Evolutionary conservation across 2,329 filamentous ascomycete species (phyloP).

Genomic region (Lomentospora prolificans): DNA sequence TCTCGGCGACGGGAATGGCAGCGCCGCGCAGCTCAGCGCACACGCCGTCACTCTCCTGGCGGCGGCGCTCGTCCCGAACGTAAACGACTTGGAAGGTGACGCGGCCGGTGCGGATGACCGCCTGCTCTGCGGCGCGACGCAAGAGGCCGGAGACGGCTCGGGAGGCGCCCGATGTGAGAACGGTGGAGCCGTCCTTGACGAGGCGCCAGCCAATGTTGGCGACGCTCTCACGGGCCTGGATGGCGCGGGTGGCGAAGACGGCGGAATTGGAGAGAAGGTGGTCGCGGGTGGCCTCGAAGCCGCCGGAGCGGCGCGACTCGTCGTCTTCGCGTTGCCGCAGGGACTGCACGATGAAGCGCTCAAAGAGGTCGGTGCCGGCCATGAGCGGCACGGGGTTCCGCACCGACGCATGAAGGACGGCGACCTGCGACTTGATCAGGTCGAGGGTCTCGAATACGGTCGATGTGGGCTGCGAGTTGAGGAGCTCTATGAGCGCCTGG

Average conservation of each 20-base stretch:
- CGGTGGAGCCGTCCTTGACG: constrained; percentile 65
- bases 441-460: constrained; percentile 94
- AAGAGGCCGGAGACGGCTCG: constrained; percentile 74
- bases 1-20: constrained; percentile 67
- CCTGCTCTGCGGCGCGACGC: constrained; percentile 46
- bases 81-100: constrained; percentile 80
- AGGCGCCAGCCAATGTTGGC: constrained; percentile 70
- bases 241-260: constrained; percentile 78
- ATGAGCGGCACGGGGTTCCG: constrained; percentile 85
- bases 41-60: constrained; percentile 57
- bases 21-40: constrained; percentile 60
- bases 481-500: constrained; percentile 78
- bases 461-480: constrained; percentile 67
- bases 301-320: not conserved
- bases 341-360: constrained; percentile 79
- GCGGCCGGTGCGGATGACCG: constrained; percentile 43
- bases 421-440: constrained; percentile 67
- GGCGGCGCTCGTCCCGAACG: constrained; percentile 47
- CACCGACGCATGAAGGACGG: constrained; percentile 66
- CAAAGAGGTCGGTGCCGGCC: constrained; percentile 91
- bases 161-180: constrained; percentile 87
- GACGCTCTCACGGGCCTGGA: constrained; percentile 74
- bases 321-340: constrained; percentile 42
- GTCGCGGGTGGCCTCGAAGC: constrained; percentile 73
- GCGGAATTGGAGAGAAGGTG: constrained; percentile 80